Evolutionary conservation across 139 green algal genomes (phyloP), one percentile per base, ranked within the genome.

Genomic region (Coccomyxa sp.): DNA sequence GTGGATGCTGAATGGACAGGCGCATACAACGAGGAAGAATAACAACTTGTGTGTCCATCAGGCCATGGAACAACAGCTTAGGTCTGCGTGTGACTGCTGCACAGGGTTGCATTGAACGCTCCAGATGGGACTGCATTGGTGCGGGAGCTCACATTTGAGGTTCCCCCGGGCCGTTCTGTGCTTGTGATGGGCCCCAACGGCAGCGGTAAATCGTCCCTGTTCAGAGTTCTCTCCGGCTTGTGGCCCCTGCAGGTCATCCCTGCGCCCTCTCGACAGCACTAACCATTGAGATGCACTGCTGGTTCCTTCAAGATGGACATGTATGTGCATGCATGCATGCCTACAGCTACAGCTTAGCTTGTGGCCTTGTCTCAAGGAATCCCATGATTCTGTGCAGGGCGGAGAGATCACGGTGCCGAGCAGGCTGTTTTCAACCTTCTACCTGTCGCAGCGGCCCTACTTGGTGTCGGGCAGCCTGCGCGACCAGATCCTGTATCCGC

Each of bases 151-250:
- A 90, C 78, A 18, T 96, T 98, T 81, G 87, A 95, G 38, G 94
- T 95, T 71, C 81, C 82, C 60, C 84, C 82, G 0, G 91, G 94
- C 18, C 77, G 83, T 27, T 93, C 85, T 58, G 86, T 97, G 21
- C 89, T 98, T 86, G 87, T 98, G 66, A 97, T 96, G 93, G 95
- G 95, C 0, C 95, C 95, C 68, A 98, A 98, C 81, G 95, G 95
- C 75, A 93, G 87, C 74, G 95, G 95, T 87, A 98, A 98, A 88
- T 92, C 84, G 83, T 94, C 88, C 16, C 90, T 96, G 30, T 93
- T 95, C 86, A 87, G 92, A 32, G 94, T 98, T 81, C 87, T 97
- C 80, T 93, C 94, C 25, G 95, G 95, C 10, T 88, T 98, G 67
- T 98, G 95, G 95, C 95, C 95, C 16, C 90, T 98, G 38, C 90